Conservation (phyloP, 345 rosid genomes). For the Bruguiera gymnorhiza region DNA sequence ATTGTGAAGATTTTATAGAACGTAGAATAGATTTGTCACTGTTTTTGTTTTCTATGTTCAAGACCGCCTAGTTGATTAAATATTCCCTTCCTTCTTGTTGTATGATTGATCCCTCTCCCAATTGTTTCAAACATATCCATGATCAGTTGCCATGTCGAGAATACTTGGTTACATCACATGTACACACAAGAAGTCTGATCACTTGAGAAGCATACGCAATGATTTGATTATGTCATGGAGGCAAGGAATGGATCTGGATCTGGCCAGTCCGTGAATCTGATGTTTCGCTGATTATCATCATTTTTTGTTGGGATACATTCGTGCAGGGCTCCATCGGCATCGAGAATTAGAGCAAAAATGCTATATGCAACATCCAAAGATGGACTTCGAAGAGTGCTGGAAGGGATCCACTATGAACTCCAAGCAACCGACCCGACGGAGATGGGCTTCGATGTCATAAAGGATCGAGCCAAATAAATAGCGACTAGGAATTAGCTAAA, state of each 20-base stretch:
- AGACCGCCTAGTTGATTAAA: too few relatives aligned
- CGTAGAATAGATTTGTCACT: too few relatives aligned
- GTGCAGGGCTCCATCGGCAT: conserved; percentile 77
- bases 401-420: conserved; percentile 86
- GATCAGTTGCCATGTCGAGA: conserved; percentile 5
- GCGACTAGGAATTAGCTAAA: conserved; percentile 2
- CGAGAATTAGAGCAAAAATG: conserved; percentile 84
- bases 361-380: conserved; percentile 85
- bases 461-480: conserved; percentile 62
- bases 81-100: background rate
- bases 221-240: too few relatives aligned
- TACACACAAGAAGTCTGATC: background rate
- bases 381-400: conserved; percentile 80
- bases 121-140: background rate
- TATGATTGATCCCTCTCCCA: background rate
- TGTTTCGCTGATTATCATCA: background rate
- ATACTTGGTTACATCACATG: background rate
- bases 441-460: conserved; percentile 91
- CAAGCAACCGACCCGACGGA: conserved; percentile 95
- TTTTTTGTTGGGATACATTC: background rate
- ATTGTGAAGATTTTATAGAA: too few relatives aligned
- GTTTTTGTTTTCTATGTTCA: too few relatives aligned
- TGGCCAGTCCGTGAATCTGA: background rate
- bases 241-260: background rate
- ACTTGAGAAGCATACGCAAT: conserved; percentile 1